Conservation (phyloP, 2,329 filamentous ascomycete genomes). For the Aureobasidium vineae region DNA sequence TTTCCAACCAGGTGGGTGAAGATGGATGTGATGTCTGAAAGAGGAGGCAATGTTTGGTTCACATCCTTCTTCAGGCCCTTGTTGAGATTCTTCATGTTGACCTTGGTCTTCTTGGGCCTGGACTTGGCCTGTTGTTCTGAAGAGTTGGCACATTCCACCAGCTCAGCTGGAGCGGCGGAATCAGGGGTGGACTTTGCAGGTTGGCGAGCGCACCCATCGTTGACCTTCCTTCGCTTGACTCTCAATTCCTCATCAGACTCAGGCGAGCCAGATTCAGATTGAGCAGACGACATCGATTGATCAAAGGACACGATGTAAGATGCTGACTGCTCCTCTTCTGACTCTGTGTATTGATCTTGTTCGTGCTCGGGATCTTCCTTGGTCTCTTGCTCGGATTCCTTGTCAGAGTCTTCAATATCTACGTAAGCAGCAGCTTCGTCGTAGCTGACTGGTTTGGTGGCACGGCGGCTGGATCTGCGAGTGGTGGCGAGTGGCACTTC, state of each 20-base stretch:
- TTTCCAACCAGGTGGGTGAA: slow-evolving; percentile 50
- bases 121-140: neutral
- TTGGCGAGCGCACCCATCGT: neutral
- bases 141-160: neutral
- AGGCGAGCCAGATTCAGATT: too few relatives aligned
- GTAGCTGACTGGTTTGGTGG: neutral
- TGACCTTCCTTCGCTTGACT: neutral
- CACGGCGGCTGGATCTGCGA: neutral
- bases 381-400: neutral
- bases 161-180: neutral
- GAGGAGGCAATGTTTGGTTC: slow-evolving; percentile 45
- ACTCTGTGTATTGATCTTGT: neutral
- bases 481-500: neutral
- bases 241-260: neutral
- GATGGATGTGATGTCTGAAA: slow-evolving; percentile 50
- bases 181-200: neutral
- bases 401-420: neutral
- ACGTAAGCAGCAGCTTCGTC: neutral
- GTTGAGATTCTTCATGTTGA: slow-evolving; percentile 12
- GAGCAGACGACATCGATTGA: neutral
- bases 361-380: neutral
- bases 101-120: neutral
- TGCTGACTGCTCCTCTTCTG: neutral
- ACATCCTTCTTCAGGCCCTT: slow-evolving; percentile 27
- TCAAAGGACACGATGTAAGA: neutral